These are phyloP conservation scores for Penicillium paradoxum DNA, from an alignment of 495 filamentous ascomycete genomes.

Conservation along the genomic window DNA sequence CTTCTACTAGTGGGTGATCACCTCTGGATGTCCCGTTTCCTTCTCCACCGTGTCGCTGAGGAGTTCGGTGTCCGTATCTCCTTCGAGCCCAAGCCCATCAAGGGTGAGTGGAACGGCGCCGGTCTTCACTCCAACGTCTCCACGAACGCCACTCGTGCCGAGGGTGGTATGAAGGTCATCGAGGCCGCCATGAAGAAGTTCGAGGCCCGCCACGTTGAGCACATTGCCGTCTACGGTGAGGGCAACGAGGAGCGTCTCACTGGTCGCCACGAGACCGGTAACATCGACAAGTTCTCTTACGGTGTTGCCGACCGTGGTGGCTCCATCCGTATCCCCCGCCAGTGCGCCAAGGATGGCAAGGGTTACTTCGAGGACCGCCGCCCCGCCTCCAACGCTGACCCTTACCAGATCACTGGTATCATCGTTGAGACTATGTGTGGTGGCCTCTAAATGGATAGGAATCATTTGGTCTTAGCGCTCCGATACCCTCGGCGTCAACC, in stretches of 20 bases:
- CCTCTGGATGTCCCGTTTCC: constrained; percentile 94
- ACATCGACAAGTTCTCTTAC: constrained; percentile 90
- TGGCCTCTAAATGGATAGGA: constrained; percentile 36
- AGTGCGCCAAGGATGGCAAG: constrained; percentile 85
- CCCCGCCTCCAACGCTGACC: constrained; percentile 91
- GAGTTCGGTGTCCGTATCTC: constrained; percentile 97
- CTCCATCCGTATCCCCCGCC: constrained; percentile 87
- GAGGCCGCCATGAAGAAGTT: constrained; percentile 85
- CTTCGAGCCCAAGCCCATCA: constrained; percentile 96
- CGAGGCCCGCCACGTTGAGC: constrained; percentile 81
- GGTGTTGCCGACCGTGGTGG: constrained; percentile 96
- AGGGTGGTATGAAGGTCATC: constrained; percentile 92
- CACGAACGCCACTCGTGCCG: constrained; percentile 75
- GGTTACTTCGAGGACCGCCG: constrained; percentile 98
- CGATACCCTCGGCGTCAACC: constrained; percentile 47
- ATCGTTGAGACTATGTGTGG: constrained; percentile 71
- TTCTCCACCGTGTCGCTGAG: constrained; percentile 93
- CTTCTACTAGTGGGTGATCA: constrained; percentile 80
- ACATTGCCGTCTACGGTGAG: constrained; percentile 96
- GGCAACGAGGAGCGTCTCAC: constrained; percentile 91
- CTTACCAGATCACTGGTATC: constrained; percentile 94
- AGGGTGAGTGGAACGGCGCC: constrained; percentile 98
- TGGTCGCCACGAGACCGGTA: constrained; percentile 90
- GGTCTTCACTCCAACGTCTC: constrained; percentile 97
- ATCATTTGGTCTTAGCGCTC: constrained; percentile 43